Evolutionary conservation across 1,284 basidiomycete genomes (phyloP), one percentile per base, ranked within the genome.

Genomic region (Ganoderma lingzhi): DNA sequence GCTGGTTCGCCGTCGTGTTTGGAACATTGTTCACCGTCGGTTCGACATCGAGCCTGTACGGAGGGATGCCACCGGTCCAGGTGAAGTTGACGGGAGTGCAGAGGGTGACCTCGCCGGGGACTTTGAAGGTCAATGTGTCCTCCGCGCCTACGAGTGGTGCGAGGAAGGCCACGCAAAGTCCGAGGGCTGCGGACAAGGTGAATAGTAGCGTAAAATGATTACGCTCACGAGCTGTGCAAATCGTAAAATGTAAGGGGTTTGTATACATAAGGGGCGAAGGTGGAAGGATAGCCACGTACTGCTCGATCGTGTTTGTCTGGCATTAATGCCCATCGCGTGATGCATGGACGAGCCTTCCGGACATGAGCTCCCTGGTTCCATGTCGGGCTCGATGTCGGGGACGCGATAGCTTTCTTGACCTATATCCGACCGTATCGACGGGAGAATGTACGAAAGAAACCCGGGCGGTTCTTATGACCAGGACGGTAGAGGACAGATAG

Each of bases 1-100:
- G 1, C 96, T 96, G 76, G 90, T 96, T 48, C 91, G 91, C 19
- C 17, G 35, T 28, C 2, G 12, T 41, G 37, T 39, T 39, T 10
- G 17, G 37, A 3, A 28, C 19, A 1, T 8, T 14, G 39, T 39
- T 39, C 12, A 42, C 23, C 6, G 62, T 44, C n/a, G 65, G 65
- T 45, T 61, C 61, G 28, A 67, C 45, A 35, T 67, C 55, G 9
- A 67, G 51, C 14, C 61, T 23, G 53, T 63, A 67, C 6, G 66
- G 66, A 10, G 61, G 66, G 1, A n/a, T 35, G 4, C 66, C 66
- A 1, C 66, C 66, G n/a, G 61, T 39, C 66, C 66, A 67, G 9
- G 42, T 67, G 37, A 67, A 28, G 53, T 62, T 67, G 35, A 42
- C 37, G 17, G 53, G 66, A 1, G 17, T 10, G 53, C 66, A 67